Conservation (phyloP, 1,284 basidiomycete genomes). For the Cryptococcus jaspeensis region DNA sequence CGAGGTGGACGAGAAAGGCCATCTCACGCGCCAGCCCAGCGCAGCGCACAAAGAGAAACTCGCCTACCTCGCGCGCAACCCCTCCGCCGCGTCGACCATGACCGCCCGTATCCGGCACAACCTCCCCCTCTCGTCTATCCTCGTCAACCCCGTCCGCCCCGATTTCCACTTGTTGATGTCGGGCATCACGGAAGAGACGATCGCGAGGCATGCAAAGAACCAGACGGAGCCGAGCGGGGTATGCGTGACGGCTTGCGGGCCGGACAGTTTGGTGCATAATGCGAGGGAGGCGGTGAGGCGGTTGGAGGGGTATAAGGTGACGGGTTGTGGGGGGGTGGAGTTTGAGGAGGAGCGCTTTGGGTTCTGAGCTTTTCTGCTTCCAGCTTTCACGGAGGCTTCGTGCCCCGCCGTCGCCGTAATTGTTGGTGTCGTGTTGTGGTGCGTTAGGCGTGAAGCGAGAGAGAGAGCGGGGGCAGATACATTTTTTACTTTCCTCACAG, state of each 20-base stretch:
- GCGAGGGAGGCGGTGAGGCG: slow-evolving; percentile 27
- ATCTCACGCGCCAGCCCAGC: slow-evolving; percentile 8
- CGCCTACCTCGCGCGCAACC: slow-evolving; percentile 28
- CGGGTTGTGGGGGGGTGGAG: slow-evolving; percentile 38
- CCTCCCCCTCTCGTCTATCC: slow-evolving; percentile 21
- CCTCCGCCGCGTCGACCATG: slow-evolving; percentile 15
- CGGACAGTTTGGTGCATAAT: slow-evolving; percentile 34
- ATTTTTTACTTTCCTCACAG: too few relatives aligned
- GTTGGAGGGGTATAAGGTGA: slow-evolving; percentile 25
- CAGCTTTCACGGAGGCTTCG: too few relatives aligned
- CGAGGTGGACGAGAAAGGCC: not conserved
- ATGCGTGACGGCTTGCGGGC: slow-evolving; percentile 42
- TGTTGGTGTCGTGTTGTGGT: too few relatives aligned
- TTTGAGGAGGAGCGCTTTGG: slow-evolving; percentile 45
- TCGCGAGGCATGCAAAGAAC: slow-evolving; percentile 15
- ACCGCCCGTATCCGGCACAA: slow-evolving; percentile 14
- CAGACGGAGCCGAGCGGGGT: slow-evolving; percentile 28
- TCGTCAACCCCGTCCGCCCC: slow-evolving; percentile 28
- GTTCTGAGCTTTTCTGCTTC: too few relatives aligned
- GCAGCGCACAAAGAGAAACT: slow-evolving; percentile 24
- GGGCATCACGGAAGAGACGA: slow-evolving; percentile 26
- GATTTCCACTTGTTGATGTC: slow-evolving; percentile 23
- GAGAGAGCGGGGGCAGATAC: too few relatives aligned
- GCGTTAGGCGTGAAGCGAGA: too few relatives aligned
- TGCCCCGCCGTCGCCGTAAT: too few relatives aligned